Evolutionary conservation across 768 basidiomycete species (phyloP).

Genomic region (Phylloporus rhodoxanthus): DNA sequence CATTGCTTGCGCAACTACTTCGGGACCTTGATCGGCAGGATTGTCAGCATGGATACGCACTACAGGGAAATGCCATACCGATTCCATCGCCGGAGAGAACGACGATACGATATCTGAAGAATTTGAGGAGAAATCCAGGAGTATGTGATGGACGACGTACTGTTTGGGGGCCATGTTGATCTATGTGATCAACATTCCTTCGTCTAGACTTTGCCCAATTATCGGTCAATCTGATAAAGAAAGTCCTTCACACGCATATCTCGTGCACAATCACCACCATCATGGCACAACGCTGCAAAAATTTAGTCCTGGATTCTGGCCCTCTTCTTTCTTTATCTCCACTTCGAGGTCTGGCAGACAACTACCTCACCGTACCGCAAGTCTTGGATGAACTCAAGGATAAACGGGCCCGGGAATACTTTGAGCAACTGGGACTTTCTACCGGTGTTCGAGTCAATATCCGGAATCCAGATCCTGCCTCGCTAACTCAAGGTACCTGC

Average conservation of each 20-base stretch:
- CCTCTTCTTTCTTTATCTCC: conserved; percentile 87
- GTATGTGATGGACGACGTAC: conserved; percentile 28
- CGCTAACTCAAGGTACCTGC: conserved; percentile 56
- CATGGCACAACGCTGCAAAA: conserved; percentile 53
- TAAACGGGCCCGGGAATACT: conserved; percentile 78
- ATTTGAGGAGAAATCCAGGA: conserved; percentile 6
- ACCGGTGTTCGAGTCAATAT: conserved; percentile 73
- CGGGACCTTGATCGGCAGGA: conserved; percentile 57
- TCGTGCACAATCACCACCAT: not conserved
- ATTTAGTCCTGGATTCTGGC: conserved; percentile 88
- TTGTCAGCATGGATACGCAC: not conserved
- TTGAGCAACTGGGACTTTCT: conserved; percentile 69
- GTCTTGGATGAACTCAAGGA: conserved; percentile 90
- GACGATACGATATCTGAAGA: conserved; percentile 72
- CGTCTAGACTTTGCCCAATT: too few relatives aligned
- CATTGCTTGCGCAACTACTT: conserved; percentile 81
- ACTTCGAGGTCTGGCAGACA: conserved; percentile 80
- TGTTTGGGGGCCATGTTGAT: conserved; percentile 39
- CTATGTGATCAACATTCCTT: not conserved
- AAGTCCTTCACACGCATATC: conserved; percentile 8
- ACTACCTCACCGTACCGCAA: conserved; percentile 83
- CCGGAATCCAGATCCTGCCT: conserved; percentile 60
- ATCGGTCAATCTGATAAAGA: not conserved
- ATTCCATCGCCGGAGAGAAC: conserved; percentile 97
- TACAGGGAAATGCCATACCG: conserved; percentile 42